phyloP scores from a whole-genome alignment of 768 basidiomycete genomes.

The Lenzites betulinus region DNA sequence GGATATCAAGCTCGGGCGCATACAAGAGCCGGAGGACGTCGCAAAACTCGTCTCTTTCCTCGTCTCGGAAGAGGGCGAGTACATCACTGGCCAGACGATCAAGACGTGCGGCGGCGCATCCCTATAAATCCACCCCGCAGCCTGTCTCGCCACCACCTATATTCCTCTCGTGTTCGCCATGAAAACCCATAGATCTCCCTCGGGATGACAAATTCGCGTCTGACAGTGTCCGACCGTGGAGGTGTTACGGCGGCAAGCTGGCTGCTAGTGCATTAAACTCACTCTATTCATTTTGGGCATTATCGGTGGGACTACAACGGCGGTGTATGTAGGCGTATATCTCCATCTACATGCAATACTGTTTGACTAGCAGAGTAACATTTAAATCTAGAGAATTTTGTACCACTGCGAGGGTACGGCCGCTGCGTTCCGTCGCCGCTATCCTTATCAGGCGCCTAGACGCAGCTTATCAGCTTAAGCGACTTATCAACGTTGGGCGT shows the following conservation, averaged over 20 bases:
- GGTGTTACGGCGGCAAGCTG: not conserved
- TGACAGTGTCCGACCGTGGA: not conserved
- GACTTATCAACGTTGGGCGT: constrained; percentile 15
- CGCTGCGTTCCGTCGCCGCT: not conserved
- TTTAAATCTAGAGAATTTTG: no score
- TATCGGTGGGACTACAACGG: not conserved
- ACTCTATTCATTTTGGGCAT: no score
- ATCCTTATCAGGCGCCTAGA: constrained; percentile 5
- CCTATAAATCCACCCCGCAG: constrained; percentile 20
- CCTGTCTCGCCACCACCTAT: not conserved
- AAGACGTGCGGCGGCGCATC: constrained; percentile 37
- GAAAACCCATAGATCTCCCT: not conserved
- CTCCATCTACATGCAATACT: not conserved
- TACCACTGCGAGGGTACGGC: not conserved
- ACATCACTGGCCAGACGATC: constrained; percentile 38
- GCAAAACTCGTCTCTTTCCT: constrained; percentile 37
- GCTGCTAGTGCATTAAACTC: no score
- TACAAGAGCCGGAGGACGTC: constrained; percentile 37
- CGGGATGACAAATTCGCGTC: not conserved
- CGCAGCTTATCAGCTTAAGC: constrained; percentile 14
- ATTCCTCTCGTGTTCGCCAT: no score
- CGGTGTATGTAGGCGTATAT: constrained; percentile 9
- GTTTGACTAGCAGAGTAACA: no score
- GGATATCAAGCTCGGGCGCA: constrained; percentile 33
- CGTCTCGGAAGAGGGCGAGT: constrained; percentile 35